Evolutionary conservation across 2,329 filamentous ascomycete species (phyloP), one percentile per base, ranked within the genome.

Genomic region (Phoma sp.): DNA sequence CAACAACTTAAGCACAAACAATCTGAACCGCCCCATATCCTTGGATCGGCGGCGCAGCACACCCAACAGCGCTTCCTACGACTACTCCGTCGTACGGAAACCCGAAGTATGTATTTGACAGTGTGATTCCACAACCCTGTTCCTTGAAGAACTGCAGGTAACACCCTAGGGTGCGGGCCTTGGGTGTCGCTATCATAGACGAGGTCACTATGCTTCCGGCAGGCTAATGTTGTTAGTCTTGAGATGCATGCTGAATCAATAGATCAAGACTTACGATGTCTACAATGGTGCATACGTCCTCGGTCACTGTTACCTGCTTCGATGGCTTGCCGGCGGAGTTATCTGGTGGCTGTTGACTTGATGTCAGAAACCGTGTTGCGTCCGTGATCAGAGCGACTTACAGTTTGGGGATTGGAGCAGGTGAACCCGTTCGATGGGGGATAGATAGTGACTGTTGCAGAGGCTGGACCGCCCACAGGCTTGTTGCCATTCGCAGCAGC

Each of bases 21-120:
- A 41, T 35, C 6, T 6, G 8, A 10, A 35, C 11, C 7, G 45
- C 29, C 18, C 36, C 45, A 22, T 47, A 47, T 6, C 27, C 3
- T 22, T 40, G 37, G 4, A 41, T 37, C 14, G 37, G 45, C 13
- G 45, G 36, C 18, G 27, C 27, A 2, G 38, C 50, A 33, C 44
- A 53, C 4, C 44, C 50, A 18, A 47, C 30, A 18, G 13, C n/a
- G 23, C 32, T 47, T 3, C 30, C 38, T 11, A 30, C 32, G 23
- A 32, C 11, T 3, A 53, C 7, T 7, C 37, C 49, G 4, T 43
- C 47, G 30, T 47, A 47, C 13, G 50, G 29, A 10, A 53, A 42
- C 5, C 43, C 50, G 11, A 47, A 24, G 7, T 47, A 47, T 29
- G 41, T 25, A 13, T 53, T 53, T 8, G 32, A 22, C 13, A 53